phyloP scores from a whole-genome alignment of 1,139 yeast species.

The Zhuliangozyma blackwelliae region DNA sequence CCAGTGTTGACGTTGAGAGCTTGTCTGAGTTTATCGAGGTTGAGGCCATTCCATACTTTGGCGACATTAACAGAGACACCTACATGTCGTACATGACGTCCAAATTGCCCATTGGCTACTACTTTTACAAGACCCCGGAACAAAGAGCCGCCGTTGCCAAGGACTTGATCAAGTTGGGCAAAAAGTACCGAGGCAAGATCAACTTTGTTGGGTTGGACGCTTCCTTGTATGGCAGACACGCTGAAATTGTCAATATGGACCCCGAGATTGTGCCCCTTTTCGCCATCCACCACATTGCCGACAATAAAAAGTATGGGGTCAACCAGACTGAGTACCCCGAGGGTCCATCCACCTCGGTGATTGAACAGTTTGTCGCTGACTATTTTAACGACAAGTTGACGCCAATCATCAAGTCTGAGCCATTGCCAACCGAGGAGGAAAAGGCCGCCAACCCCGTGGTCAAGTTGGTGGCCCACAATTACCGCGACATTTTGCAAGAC shows the following conservation, averaged over 20 bases:
- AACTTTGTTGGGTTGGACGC: slow-evolving; percentile 92
- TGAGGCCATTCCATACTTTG: slow-evolving; percentile 83
- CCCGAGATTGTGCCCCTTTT: slow-evolving; percentile 82
- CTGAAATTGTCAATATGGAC: slow-evolving; percentile 80
- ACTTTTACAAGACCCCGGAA: slow-evolving; percentile 70
- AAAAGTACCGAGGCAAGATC: slow-evolving; percentile 71
- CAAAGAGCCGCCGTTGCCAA: slow-evolving; percentile 57
- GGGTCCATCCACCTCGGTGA: slow-evolving; percentile 35
- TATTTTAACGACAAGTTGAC: slow-evolving; percentile 60
- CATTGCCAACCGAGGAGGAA: slow-evolving; percentile 66
- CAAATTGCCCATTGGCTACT: slow-evolving; percentile 78
- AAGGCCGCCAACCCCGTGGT: slow-evolving; percentile 67
- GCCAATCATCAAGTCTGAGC: slow-evolving; percentile 82
- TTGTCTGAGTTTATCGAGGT: slow-evolving; percentile 55
- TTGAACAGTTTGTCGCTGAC: slow-evolving; percentile 61
- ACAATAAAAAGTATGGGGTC: slow-evolving; percentile 74
- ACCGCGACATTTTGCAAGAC: slow-evolving; percentile 65
- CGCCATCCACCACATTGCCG: slow-evolving; percentile 70
- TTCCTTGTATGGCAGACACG: slow-evolving; percentile 77
- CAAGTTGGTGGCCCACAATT: slow-evolving; percentile 82
- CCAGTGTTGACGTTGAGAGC: slow-evolving; percentile 19
- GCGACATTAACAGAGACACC: slow-evolving; percentile 83
- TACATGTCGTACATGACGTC: slow-evolving; percentile 72
- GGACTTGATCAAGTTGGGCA: slow-evolving; percentile 59
- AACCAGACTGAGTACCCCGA: slow-evolving; percentile 41